Base-by-base conservation (phyloP, 441 rosid genomes). In the Pelargonium cotyledonis region DNA sequence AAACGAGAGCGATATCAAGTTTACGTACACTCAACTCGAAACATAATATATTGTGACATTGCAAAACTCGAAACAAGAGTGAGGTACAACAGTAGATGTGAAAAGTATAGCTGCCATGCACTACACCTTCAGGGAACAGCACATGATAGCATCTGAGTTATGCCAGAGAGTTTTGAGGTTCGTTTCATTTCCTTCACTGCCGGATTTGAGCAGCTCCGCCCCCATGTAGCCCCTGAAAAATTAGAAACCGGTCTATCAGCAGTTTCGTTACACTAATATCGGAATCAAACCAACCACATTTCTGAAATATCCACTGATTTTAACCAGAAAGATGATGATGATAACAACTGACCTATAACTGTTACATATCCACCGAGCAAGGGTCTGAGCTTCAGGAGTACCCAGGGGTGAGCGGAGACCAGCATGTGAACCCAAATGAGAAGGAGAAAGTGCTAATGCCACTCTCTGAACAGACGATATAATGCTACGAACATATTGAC, bases 401-500 rank as follows among this genome's bases (percentile, higher is more conserved):
- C 90, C 91, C 0, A 89, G 86, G 15, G 86, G 83, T 40, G 86
- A 72, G 80, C 85, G 88, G 0, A 95, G 88, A 12, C 91, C 93
- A 10, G 82, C 55, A 63, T 83, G 64, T 10, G 95, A 88, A 67
- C 81, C 78, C 80, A 84, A 67, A 63, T 93, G 96, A 9, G 98
- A 85, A 2, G 96, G 97, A 70, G 97, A 87, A 71, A 95, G 84
- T 14, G 92, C 99, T 91, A 85, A 86, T 18, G 99, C 98, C 66
- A 95, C 95, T 46, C 96, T 87, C 86, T 95, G 99, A 43, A 95
- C 96, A 0, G 99, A 86, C 11, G 97, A 84, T 65, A 95, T 89
- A 67, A 95, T 94, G 14, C 92, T 95, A 0, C 95, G 86, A 2
- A 95, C 84, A 51, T 95, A 95, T 71, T 95, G 98, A 1, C 95